phyloP scores from a whole-genome alignment of 2,329 filamentous ascomycete genomes.

The Ustilaginoidea virens region DNA sequence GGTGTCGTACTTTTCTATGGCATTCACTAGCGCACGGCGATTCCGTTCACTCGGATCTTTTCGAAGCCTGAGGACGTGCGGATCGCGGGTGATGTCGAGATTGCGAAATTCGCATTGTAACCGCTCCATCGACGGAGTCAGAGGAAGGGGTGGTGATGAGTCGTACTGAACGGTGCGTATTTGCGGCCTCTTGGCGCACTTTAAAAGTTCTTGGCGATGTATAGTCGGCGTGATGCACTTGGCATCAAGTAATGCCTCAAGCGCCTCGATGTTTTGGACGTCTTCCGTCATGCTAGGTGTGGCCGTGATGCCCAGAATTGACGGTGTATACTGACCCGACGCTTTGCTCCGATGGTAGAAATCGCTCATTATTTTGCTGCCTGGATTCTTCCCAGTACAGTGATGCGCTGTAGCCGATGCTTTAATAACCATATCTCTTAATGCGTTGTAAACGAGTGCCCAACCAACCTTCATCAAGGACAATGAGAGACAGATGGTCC shows the following conservation, averaged over 20 bases:
- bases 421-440: no score
- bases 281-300: slow-evolving; percentile 55
- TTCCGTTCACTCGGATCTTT: slow-evolving; percentile 25
- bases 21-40: slow-evolving; percentile 19
- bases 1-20: slow-evolving; percentile 30
- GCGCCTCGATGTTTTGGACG: slow-evolving; percentile 34
- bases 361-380: slow-evolving; percentile 55
- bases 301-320: slow-evolving; percentile 65
- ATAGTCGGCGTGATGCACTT: slow-evolving; percentile 51
- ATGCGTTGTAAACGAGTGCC: not conserved
- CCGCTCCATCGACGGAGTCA: slow-evolving; percentile 24
- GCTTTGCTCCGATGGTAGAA: slow-evolving; percentile 45
- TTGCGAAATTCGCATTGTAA: slow-evolving; percentile 23
- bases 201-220: slow-evolving; percentile 55
- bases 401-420: slow-evolving; percentile 60
- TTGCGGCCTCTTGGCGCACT: slow-evolving; percentile 49
- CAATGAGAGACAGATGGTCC: slow-evolving; percentile 45
- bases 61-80: slow-evolving; percentile 34
- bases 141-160: slow-evolving; percentile 1
- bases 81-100: slow-evolving; percentile 46
- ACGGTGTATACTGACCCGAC: slow-evolving; percentile 31
- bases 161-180: slow-evolving; percentile 25
- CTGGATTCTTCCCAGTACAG: slow-evolving; percentile 47
- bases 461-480: slow-evolving; percentile 66
- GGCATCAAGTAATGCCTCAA: slow-evolving; percentile 59